A percentile compares a stretch with the other conserved stretches of the same genome.
These are phyloP conservation scores for Penstemon barbatus DNA, from an alignment of 257 asterid genomes.

Conservation along the genomic window DNA sequence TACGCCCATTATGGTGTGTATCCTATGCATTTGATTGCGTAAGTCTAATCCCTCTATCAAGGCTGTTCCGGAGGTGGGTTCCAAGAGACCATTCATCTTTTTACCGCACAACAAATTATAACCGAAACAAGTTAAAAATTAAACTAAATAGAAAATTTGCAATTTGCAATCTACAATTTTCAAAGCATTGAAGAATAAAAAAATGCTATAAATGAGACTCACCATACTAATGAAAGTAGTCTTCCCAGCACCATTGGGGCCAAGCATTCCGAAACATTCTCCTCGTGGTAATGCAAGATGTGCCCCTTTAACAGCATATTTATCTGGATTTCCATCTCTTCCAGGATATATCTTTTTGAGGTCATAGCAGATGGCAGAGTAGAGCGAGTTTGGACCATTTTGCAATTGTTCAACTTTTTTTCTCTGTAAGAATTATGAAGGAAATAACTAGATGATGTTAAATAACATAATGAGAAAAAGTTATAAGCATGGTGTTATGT, in stretches of 20 bases:
- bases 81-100: conserved; percentile 3
- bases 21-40: conserved; percentile 1
- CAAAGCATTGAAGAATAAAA: not conserved
- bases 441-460: not conserved
- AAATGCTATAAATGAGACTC: not conserved
- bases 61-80: conserved; percentile 5
- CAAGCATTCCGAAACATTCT: conserved; percentile 53
- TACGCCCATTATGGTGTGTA: not conserved
- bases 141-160: not conserved
- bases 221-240: conserved; percentile 30
- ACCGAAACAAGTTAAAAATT: not conserved
- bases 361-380: conserved; percentile 37
- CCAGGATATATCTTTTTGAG: conserved; percentile 44
- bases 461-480: not conserved
- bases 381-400: conserved; percentile 23
- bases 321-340: conserved; percentile 45
- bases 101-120: not conserved
- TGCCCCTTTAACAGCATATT: conserved; percentile 43
- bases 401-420: conserved; percentile 41
- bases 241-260: conserved; percentile 49
- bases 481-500: not conserved
- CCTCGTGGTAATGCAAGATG: conserved; percentile 41
- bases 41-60: not conserved
- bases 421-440: conserved; percentile 17
- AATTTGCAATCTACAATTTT: not conserved